These are phyloP conservation scores for Boletus rubescentipes DNA, from an alignment of 768 basidiomycete species.

Conservation along the genomic window DNA sequence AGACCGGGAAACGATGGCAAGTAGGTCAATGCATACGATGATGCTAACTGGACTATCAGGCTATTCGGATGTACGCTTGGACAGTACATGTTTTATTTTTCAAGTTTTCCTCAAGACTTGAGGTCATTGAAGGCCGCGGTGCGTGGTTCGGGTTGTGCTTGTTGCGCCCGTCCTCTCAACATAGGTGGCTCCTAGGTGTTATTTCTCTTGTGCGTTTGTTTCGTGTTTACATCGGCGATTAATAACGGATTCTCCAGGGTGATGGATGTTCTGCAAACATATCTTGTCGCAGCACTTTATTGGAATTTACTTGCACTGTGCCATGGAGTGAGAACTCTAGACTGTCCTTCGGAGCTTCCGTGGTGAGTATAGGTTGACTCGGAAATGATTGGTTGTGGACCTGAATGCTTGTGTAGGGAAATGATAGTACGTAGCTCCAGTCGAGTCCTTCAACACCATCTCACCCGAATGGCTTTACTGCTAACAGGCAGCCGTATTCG, in stretches of 20 bases:
- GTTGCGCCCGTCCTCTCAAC: no score
- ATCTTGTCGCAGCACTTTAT: background rate
- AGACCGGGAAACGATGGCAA: no score
- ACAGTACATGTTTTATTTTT: conserved; percentile 9
- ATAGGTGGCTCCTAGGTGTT: background rate
- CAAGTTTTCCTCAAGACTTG: conserved; percentile 6
- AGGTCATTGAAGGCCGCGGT: conserved; percentile 9
- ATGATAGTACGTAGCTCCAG: background rate
- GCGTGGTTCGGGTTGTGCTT: no score
- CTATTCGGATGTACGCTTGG: conserved; percentile 13
- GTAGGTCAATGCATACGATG: background rate
- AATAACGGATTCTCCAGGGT: background rate
- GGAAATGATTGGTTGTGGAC: background rate
- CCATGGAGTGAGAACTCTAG: background rate
- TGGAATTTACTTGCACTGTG: background rate
- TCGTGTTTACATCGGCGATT: background rate
- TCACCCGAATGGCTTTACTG: background rate
- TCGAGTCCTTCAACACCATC: background rate
- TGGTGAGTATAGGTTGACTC: background rate
- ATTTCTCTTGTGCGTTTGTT: conserved; percentile 1
- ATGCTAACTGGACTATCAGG: background rate
- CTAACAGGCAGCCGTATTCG: background rate
- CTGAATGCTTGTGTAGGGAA: background rate
- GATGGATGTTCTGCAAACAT: conserved; percentile 1
- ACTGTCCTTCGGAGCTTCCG: background rate